Percentiles rank a stretch among this genome's conserved stretches.
Evolutionary conservation across 139 green algal species (phyloP).

Genomic region (Penium margaritaceum): DNA sequence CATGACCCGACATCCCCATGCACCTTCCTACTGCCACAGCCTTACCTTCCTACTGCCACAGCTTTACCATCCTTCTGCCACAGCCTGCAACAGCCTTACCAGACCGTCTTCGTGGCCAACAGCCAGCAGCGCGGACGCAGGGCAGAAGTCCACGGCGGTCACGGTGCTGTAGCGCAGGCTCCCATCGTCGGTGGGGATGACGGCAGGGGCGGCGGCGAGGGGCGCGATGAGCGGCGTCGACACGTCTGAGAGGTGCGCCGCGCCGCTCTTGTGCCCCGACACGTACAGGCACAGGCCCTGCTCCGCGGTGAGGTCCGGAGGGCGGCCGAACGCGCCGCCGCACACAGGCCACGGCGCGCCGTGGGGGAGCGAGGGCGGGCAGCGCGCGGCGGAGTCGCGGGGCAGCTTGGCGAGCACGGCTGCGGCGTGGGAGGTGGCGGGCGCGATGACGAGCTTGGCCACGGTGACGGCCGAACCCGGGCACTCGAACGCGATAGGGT

Average conservation of each 20-base stretch:
- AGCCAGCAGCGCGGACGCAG: neutral
- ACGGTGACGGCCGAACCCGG: slow-evolving; percentile 11
- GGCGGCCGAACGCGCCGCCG: neutral
- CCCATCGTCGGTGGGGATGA: neutral
- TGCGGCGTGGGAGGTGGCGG: neutral
- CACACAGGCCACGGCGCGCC: neutral
- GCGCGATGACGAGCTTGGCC: neutral
- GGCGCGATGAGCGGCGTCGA: neutral
- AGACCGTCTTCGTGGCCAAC: neutral
- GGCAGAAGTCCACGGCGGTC: neutral
- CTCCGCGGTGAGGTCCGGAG: neutral
- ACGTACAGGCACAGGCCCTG: slow-evolving; percentile 3
- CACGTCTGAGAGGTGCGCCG: neutral
- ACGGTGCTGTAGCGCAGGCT: neutral
- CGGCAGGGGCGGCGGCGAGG: neutral
- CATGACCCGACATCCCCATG: no score
- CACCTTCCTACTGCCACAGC: no score
- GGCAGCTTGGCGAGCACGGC: neutral
- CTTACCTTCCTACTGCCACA: no score
- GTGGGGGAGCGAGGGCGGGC: neutral
- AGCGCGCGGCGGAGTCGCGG: neutral
- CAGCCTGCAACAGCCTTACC: neutral
- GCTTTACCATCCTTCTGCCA: no score
- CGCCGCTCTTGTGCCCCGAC: neutral
- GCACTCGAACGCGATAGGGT: slow-evolving; percentile 7